Evolutionary conservation across 768 basidiomycete species (phyloP).

Genomic region (Trichaptum fuscoviolaceum): DNA sequence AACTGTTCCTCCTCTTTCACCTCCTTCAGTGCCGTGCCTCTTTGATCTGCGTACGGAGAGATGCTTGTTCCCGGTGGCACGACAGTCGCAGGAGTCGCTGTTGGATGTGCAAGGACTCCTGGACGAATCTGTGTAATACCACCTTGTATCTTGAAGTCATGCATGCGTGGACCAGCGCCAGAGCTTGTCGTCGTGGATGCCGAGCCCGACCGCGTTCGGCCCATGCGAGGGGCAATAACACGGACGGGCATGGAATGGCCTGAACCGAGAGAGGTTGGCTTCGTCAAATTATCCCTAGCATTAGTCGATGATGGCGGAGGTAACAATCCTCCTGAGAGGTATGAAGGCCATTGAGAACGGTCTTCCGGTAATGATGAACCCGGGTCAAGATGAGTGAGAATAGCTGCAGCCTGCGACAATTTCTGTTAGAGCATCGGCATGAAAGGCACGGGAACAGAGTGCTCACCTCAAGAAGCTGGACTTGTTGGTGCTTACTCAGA

Average conservation of each 20-base stretch:
- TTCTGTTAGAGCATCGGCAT: not conserved
- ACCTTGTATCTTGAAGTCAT: conserved; percentile 54
- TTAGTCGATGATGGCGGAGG: conserved; percentile 39
- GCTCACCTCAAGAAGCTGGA: conserved; percentile 81
- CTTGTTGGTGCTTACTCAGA: conserved; percentile 94
- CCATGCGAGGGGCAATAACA: conserved; percentile 14
- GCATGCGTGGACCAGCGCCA: conserved; percentile 47
- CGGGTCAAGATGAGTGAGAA: conserved; percentile 82
- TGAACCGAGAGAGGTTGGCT: conserved; percentile 10
- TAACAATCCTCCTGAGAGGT: conserved; percentile 65
- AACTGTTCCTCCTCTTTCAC: not conserved
- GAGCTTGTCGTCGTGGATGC: conserved; percentile 15
- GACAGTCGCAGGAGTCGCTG: conserved; percentile 8
- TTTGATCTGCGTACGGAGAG: conserved; percentile 3
- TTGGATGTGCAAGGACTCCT: conserved; percentile 42
- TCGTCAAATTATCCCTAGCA: conserved; percentile 14
- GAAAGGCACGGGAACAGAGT: conserved; percentile 1
- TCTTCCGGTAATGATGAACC: conserved; percentile 87
- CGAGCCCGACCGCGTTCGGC: conserved; percentile 1
- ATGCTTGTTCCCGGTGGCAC: conserved; percentile 6
- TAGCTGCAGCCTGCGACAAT: conserved; percentile 74
- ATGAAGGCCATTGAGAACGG: conserved; percentile 87
- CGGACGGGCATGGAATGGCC: conserved; percentile 52
- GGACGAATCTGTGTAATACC: conserved; percentile 58
- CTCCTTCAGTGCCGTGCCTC: conserved; percentile 4